Base-by-base conservation (phyloP, 768 basidiomycete species). In the Boletus rubropictus region DNA sequence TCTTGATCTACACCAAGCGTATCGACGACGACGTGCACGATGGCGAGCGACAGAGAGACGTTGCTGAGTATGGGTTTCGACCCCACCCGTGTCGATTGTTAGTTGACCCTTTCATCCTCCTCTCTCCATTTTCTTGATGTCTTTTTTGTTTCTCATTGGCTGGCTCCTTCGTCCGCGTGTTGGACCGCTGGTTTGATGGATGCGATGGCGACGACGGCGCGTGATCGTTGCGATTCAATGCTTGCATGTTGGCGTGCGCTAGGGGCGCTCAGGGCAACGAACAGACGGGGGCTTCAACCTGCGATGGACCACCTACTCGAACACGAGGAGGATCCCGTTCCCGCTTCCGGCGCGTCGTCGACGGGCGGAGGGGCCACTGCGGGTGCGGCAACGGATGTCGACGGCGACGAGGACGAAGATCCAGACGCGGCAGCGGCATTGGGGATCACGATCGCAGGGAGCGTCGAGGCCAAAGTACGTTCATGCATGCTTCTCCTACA, bases 181-280 rank as follows among this genome's bases (percentile, higher is more conserved):
- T 27, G 39, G 18, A 27, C 10, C 15, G n/a, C n/a, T n/a, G n/a
- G n/a, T n/a, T n/a, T n/a, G n/a, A n/a, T 38, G 22, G 37, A n/a
- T 11, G n/a, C 24, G 5, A 8, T 14, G 20, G 24, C 24, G 24
- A 25, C 24, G 24, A 25, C 24, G 24, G 24, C 24, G 24, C 24
- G 24, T 25, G 24, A 6, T 25, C 8, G 24, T 5, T 25, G 5
- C 4, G 24, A 25, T 25, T 8, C 8, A 25, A 25, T 8, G 24
- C 24, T 1, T 25, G 24, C 3, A 7, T n/a, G 31, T 10, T 38
- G 42, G 17, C 11, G 27, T 24, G 24, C 27, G 34, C 14, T 29
- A 95, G 92, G 92, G 93, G 93, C 93, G 4, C 66, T 95, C 49
- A 84, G 84, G 56, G 88, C 89, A 5, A 96, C 92, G 8, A 77